phyloP scores from a whole-genome alignment of 2,329 filamentous ascomycete genomes.

The Akanthomyces dipterigenus region DNA sequence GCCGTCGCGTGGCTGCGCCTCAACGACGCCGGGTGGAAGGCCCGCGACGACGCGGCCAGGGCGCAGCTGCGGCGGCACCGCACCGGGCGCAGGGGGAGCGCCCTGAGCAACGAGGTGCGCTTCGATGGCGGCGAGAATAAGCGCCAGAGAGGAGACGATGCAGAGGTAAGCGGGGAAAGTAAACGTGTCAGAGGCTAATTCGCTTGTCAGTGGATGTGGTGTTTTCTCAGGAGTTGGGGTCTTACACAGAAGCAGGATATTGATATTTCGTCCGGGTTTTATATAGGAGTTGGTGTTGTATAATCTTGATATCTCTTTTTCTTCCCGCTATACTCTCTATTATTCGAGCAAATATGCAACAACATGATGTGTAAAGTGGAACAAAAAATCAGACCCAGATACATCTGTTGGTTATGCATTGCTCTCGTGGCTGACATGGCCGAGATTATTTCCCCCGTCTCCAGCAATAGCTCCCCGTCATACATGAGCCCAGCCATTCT shows the following conservation, averaged over 20 bases:
- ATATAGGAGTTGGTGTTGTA: background rate
- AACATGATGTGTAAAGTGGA: background rate
- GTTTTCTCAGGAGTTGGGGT: too few relatives aligned
- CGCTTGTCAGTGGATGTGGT: too few relatives aligned
- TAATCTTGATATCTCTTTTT: background rate
- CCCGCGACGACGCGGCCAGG: background rate
- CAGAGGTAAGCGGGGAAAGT: too few relatives aligned
- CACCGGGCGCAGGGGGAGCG: background rate
- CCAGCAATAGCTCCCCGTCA: slow-evolving; percentile 18
- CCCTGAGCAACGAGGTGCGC: background rate
- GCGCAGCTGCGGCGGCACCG: too few relatives aligned
- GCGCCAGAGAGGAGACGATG: background rate
- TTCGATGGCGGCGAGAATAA: background rate
- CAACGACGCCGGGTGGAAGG: background rate
- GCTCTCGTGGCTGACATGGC: background rate
- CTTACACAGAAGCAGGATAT: too few relatives aligned
- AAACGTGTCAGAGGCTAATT: too few relatives aligned
- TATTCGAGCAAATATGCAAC: background rate
- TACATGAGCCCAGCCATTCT: slow-evolving; percentile 54
- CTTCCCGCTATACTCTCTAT: background rate
- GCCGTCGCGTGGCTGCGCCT: background rate
- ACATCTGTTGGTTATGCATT: background rate
- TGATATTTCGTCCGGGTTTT: background rate
- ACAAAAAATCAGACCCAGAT: background rate
- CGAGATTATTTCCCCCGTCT: background rate